Evolutionary conservation across 2,329 filamentous ascomycete species (phyloP).

Genomic region (Aureobasidium subglaciale): DNA sequence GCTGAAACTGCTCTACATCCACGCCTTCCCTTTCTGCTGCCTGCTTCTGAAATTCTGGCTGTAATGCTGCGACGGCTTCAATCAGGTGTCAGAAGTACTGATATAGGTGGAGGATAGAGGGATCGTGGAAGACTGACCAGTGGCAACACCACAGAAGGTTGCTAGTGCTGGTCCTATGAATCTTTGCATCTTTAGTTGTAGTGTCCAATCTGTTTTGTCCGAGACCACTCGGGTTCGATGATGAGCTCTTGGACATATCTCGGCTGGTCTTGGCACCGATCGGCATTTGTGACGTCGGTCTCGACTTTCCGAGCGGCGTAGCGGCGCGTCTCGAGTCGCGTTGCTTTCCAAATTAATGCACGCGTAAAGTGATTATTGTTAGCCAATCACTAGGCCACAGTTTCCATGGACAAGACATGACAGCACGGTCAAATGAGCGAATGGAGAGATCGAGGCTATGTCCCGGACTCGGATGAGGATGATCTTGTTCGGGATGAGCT

Average conservation of each 20-base stretch:
- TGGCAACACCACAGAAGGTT: conserved; percentile 20
- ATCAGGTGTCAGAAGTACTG: neutral
- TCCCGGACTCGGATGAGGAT: conserved; percentile 46
- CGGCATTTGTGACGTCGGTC: neutral
- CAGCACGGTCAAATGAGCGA: conserved; percentile 41
- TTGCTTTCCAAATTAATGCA: neutral
- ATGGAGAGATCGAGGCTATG: conserved; percentile 44
- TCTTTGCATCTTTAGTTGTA: neutral
- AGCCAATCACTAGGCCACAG: too few relatives aligned
- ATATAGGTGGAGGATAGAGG: neutral
- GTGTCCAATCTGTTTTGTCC: neutral
- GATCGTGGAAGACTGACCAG: conserved; percentile 16
- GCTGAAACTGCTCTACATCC: conserved; percentile 16
- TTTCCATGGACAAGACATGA: neutral
- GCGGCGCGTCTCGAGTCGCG: neutral
- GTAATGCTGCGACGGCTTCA: conserved; percentile 24
- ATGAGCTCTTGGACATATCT: neutral
- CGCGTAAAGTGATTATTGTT: neutral
- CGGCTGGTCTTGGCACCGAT: neutral
- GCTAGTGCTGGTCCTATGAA: conserved; percentile 10
- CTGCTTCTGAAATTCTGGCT: conserved; percentile 25
- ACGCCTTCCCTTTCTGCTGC: conserved; percentile 20
- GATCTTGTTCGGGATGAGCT: conserved; percentile 21
- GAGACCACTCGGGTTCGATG: conserved; percentile 2
- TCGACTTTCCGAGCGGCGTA: neutral